Conservation (phyloP, 2,329 filamentous ascomycete genomes). For the Aureobasidium uvarum region DNA sequence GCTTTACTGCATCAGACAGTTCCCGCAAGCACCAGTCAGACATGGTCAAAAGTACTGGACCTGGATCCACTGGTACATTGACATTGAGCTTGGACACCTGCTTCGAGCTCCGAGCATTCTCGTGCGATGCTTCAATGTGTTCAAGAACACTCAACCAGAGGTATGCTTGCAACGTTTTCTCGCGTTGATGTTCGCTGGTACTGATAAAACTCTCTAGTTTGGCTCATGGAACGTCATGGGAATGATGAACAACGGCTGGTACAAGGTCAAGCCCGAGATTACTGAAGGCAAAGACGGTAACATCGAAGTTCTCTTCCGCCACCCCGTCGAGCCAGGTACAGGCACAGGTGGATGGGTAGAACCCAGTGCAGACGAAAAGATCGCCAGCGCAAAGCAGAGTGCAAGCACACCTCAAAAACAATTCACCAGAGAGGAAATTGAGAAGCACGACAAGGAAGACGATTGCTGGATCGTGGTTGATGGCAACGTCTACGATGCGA, state of each 20-base stretch:
- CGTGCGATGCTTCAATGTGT: conserved; percentile 51
- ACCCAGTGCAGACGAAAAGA: conserved; percentile 47
- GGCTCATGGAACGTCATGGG: conserved; percentile 52
- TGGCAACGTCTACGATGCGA: conserved; percentile 53
- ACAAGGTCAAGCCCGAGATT: conserved; percentile 46
- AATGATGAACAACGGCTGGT: conserved; percentile 58
- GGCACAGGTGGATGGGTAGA: conserved; percentile 53
- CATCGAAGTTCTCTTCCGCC: conserved; percentile 44
- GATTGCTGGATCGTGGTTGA: conserved; percentile 57
- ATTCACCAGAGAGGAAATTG: conserved; percentile 55
- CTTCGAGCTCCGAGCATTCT: conserved; percentile 45
- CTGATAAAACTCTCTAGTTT: not conserved
- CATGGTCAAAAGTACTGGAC: conserved; percentile 57
- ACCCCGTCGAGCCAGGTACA: conserved; percentile 45
- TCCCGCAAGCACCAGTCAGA: conserved; percentile 50
- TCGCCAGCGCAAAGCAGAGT: conserved; percentile 48
- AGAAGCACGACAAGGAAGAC: conserved; percentile 50
- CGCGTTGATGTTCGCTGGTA: not conserved
- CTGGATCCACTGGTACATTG: conserved; percentile 55
- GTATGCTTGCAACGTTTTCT: conserved; percentile 31
- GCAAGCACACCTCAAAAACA: conserved; percentile 50
- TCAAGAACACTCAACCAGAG: conserved; percentile 53
- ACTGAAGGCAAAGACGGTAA: conserved; percentile 36
- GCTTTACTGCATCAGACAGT: conserved; percentile 51
- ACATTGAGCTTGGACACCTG: conserved; percentile 48